Evolutionary conservation across 1,284 basidiomycete genomes (phyloP), one percentile per base, ranked within the genome.

Genomic region (Trichosporon inkin): DNA sequence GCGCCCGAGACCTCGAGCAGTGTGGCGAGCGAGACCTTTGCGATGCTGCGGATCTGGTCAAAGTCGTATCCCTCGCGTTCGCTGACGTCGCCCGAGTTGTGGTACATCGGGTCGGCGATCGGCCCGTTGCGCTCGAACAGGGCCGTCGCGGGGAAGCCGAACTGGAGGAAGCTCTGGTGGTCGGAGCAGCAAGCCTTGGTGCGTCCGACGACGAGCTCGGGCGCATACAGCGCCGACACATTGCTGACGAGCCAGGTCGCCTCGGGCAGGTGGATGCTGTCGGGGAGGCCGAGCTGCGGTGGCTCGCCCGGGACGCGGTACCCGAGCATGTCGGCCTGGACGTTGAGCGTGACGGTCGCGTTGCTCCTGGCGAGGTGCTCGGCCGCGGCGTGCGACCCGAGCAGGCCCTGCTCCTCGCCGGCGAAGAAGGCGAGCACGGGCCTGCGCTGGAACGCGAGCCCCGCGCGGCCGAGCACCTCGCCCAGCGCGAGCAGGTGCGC

Each of bases 261-360:
- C 71, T 88, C 87, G 0, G 85, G 82, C 0, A 88, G 87, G 24
- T 88, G 89, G 61, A 92, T 89, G 10, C 89, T 91, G 40, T 73
- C 76, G 7, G 80, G 90, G 40, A 92, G 82, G 32, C 88, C 90
- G 7, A 93, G 82, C 73, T 93, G 90, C 5, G 84, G 74, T 28
- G 89, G 87, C 77, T 93, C 91, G 39, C 83, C 13, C 82, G 84
- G 34, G 80, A 67, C 76, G 60, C 84, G 88, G 72, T 91, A 92
- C 0, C 84, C 91, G 51, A 89, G 81, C 90, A 93, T 93, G 70
- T 94, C 91, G 0, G 88, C 88, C 74, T 93, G 91, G 58, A 93
- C 82, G 83, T 92, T 89, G 39, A 92, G 75, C 2, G 86, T 85
- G 51, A 93, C 80, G 65, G 89, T 87, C 17, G 85, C 85, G 62